Conservation (phyloP, 2,329 filamentous ascomycete species). For the Fusarium pseudoanthophilum region DNA sequence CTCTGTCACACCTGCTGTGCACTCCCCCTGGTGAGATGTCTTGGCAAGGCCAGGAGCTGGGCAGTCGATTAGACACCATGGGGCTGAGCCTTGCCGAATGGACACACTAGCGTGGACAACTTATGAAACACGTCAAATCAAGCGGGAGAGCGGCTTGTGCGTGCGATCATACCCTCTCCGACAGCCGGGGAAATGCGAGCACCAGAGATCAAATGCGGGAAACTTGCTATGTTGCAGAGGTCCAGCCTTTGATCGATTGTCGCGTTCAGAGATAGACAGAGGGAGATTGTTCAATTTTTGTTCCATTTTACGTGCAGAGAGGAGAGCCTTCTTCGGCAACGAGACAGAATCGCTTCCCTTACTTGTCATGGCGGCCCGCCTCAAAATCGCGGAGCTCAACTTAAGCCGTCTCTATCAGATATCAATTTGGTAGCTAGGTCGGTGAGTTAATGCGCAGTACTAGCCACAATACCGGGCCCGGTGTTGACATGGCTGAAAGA, state of each 20-base stretch:
- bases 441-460: neutral
- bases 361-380: accelerated
- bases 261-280: neutral
- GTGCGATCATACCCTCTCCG: neutral
- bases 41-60: neutral
- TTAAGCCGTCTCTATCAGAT: neutral
- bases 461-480: too few relatives aligned
- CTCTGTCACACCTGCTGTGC: neutral
- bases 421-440: too few relatives aligned
- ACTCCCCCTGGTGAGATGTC: accelerated
- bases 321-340: too few relatives aligned
- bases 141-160: neutral
- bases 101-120: too few relatives aligned
- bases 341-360: accelerated
- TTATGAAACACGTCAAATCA: neutral
- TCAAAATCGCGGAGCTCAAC: accelerated
- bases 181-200: too few relatives aligned
- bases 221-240: accelerated
- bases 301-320: accelerated
- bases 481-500: accelerated
- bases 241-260: neutral
- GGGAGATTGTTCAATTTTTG: accelerated
- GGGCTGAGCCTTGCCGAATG: neutral
- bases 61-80: neutral
- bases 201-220: accelerated